Base-by-base conservation (phyloP, 208 protist species). In the Polymyxa betae region DNA sequence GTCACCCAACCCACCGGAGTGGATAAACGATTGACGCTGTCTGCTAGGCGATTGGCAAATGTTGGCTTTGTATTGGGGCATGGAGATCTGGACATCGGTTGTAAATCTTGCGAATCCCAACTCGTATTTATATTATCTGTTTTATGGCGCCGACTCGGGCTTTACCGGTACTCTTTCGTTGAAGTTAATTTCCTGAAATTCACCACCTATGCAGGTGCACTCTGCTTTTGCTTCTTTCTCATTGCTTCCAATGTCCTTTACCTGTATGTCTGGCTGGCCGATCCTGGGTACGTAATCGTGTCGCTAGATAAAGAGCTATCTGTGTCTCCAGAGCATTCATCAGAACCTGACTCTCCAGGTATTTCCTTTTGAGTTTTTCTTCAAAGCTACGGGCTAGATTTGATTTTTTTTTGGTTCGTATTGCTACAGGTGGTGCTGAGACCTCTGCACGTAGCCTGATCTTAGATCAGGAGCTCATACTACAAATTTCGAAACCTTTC, bases 221-320 rank as follows among this genome's bases (percentile, higher is more conserved):
- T 82, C 5, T 20, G 5, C 5, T 82, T 82, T n/a, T n/a, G 5
- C 16, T 5, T 35, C n/a, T n/a, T 82, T 5, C n/a, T 82, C 16
- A n/a, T 35, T 5, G 5, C 35, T 5, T 82, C 72, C 16, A 82
- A 82, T 43, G 72, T 82, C 40, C 72, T 82, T 5, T 82, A 82
- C 72, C 16, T 82, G 72, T 20, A 5, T 16, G 16, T 35, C 5
- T 82, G 72, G 72, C 72, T 82, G 5, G 10, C 5, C 5, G 72
- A 82, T 35, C 72, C 72, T 43, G 72, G 72, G 72, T 82, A 82
- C 72, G 40, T 82, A 16, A 43, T 82, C n/a, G 72, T 82, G 5
- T 82, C n/a, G 12, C 72, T 82, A n/a, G 16, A 40, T 35, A 35
- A 82, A 43, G 40, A 35, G 72, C 72, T 40, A 43, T n/a, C 16